Percentiles rank a stretch among this genome's conserved stretches.
Evolutionary conservation across 805 yeast genomes (phyloP).

Genomic region (Nematodospora valgi): DNA sequence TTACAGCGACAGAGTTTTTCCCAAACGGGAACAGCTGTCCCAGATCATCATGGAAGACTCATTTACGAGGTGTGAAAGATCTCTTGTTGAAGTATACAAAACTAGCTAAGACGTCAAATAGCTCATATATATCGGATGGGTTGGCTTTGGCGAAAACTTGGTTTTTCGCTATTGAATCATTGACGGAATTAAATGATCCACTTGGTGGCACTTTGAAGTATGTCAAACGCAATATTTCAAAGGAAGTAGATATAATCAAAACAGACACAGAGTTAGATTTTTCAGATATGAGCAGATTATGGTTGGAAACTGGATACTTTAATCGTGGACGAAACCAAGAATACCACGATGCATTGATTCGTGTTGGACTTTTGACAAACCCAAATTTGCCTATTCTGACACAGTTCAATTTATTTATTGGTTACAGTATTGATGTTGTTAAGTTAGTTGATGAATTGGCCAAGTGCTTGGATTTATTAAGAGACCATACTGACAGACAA

Average conservation of each 20-base stretch:
- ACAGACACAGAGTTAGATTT: slow-evolving; percentile 10
- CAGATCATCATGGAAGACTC: slow-evolving; percentile 52
- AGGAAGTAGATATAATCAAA: slow-evolving; percentile 5
- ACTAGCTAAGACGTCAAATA: slow-evolving; percentile 11
- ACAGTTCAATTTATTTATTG: slow-evolving; percentile 31
- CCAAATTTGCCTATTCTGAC: slow-evolving; percentile 7
- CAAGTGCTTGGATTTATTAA: slow-evolving; percentile 19
- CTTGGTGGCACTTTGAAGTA: slow-evolving; percentile 50
- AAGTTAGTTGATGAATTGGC: slow-evolving; percentile 24
- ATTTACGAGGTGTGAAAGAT: slow-evolving; percentile 59
- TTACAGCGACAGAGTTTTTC: slow-evolving; percentile 41
- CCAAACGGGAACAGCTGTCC: slow-evolving; percentile 13
- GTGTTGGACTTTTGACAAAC: slow-evolving; percentile 22
- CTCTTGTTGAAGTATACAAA: slow-evolving; percentile 46
- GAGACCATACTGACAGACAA: slow-evolving; percentile 15
- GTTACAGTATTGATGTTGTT: slow-evolving; percentile 26
- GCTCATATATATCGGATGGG: slow-evolving; percentile 34
- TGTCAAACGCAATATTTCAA: slow-evolving; percentile 3
- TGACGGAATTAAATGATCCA: slow-evolving; percentile 51
- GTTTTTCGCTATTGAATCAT: slow-evolving; percentile 53
- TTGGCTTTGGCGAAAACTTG: slow-evolving; percentile 53
- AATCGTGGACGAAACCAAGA: slow-evolving; percentile 20
- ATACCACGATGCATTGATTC: slow-evolving; percentile 29
- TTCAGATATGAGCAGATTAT: slow-evolving; percentile 14
- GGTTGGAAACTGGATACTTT: slow-evolving; percentile 31